Percentiles rank a stretch among this genome's conserved stretches.
Evolutionary conservation across 106 monocot genomes (phyloP).

Genomic region (Platanthera zijinensis): DNA sequence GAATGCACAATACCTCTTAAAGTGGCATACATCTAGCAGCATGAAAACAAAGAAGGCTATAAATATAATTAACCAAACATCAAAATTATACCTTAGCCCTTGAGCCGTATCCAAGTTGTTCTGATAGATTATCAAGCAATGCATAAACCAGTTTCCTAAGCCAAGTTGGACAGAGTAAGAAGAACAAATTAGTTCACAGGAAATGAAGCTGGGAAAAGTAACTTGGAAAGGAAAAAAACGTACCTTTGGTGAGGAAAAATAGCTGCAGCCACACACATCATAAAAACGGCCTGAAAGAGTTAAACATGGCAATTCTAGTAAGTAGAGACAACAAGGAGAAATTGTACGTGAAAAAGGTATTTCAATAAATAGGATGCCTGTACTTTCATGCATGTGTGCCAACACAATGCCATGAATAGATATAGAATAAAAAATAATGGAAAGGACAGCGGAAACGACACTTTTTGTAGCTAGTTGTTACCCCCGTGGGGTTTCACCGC

Average conservation of each 20-base stretch:
- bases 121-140: slow-evolving; percentile 66
- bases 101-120: slow-evolving; percentile 45
- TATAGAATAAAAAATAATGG: background rate
- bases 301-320: background rate
- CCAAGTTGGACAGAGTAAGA: slow-evolving; percentile 6
- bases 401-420: background rate
- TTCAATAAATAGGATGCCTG: background rate
- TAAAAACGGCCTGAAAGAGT: slow-evolving; percentile 57
- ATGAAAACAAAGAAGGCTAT: no score
- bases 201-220: background rate
- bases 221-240: background rate
- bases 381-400: background rate
- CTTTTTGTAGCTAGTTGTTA: no score
- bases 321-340: background rate
- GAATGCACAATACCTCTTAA: no score
- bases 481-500: no score
- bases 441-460: background rate
- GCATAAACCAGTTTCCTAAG: slow-evolving; percentile 57
- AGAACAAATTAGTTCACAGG: background rate
- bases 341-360: background rate
- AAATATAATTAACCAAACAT: no score
- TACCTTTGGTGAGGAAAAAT: slow-evolving; percentile 61
- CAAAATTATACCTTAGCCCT: slow-evolving; percentile 44
- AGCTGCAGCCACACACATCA: slow-evolving; percentile 76
- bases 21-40: no score